Percentiles rank a stretch among this genome's conserved stretches.
phyloP scores from a whole-genome alignment of 2,329 filamentous ascomycete species.

The Macrophomina tecta region DNA sequence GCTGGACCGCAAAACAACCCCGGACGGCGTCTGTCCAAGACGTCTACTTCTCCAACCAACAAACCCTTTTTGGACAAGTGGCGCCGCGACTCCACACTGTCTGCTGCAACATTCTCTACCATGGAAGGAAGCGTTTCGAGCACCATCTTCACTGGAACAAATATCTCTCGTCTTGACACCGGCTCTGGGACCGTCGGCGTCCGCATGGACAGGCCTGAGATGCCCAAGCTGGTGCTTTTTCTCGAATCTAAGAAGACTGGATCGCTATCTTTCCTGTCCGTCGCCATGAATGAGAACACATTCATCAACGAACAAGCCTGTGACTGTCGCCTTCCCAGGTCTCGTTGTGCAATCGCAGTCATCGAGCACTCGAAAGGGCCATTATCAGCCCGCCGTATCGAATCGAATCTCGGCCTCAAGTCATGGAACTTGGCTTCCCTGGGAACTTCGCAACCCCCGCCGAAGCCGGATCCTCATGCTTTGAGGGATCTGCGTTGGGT shows the following conservation, averaged over 20 bases:
- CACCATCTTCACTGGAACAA: conserved; percentile 28
- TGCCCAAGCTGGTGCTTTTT: conserved; percentile 30
- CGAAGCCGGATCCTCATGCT: conserved; percentile 9
- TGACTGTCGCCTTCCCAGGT: conserved; percentile 28
- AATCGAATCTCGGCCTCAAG: conserved; percentile 29
- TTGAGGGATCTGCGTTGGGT: conserved; percentile 25
- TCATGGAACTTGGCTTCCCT: conserved; percentile 31
- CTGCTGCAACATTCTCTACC: conserved; percentile 2
- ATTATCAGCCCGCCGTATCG: conserved; percentile 29
- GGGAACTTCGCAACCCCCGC: conserved; percentile 23
- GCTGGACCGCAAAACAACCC: not conserved
- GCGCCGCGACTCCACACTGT: conserved; percentile 18
- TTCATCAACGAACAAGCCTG: conserved; percentile 30
- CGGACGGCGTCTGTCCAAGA: conserved; percentile 7
- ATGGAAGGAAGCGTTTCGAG: conserved; percentile 9
- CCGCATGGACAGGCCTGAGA: conserved; percentile 26
- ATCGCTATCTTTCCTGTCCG: conserved; percentile 29
- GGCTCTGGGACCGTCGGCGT: conserved; percentile 22
- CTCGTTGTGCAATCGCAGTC: conserved; percentile 27
- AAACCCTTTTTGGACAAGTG: not conserved
- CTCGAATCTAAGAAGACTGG: conserved; percentile 28
- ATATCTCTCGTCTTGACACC: conserved; percentile 27
- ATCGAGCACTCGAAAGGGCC: conserved; percentile 29
- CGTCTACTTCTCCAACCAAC: conserved; percentile 4
- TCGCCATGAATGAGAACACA: conserved; percentile 30